Conservation (phyloP, 78 protist genomes). For the Diacronema lutheri region DNA sequence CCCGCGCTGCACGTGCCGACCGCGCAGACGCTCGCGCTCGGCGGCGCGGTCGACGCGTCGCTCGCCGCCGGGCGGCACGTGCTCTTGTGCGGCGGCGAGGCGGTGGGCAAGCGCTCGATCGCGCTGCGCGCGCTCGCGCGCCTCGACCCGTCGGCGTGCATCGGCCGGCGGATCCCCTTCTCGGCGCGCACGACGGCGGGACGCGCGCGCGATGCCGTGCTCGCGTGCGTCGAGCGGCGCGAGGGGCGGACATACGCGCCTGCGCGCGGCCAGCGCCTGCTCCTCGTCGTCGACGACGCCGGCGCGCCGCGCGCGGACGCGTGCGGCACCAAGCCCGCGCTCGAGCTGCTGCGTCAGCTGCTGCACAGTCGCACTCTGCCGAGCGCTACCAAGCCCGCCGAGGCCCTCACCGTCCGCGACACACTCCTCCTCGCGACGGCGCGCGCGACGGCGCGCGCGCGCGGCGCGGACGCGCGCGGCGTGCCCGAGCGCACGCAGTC, state of each 20-base stretch:
- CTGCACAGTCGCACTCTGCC: not conserved
- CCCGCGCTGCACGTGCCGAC: too few species aligned
- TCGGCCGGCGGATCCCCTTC: too few species aligned
- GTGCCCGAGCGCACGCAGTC: too few species aligned
- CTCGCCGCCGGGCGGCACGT: too few species aligned
- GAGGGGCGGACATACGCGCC: slow-evolving; percentile 27
- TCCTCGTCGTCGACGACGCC: slow-evolving; percentile 25
- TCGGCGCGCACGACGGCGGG: not conserved
- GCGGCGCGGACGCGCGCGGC: too few species aligned
- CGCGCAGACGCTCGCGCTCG: too few species aligned
- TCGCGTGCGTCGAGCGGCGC: slow-evolving; percentile 43
- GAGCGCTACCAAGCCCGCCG: not conserved
- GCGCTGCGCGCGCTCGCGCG: too few species aligned
- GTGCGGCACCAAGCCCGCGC: slow-evolving; percentile 30
- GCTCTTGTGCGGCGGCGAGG: too few species aligned
- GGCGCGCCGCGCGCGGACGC: not conserved
- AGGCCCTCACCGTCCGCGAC: slow-evolving; percentile 40
- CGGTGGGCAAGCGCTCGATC: too few species aligned
- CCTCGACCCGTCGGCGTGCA: too few species aligned
- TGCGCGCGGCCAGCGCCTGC: not conserved
- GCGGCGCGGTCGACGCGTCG: too few species aligned
- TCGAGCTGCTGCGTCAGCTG: slow-evolving; percentile 49
- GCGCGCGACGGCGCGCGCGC: too few species aligned
- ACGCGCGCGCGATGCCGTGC: slow-evolving; percentile 43
- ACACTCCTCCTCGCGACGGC: slow-evolving; percentile 20